Evolutionary conservation across 805 yeast species (phyloP), one percentile per base, ranked within the genome.

Genomic region (Kodamaea leandrae): DNA sequence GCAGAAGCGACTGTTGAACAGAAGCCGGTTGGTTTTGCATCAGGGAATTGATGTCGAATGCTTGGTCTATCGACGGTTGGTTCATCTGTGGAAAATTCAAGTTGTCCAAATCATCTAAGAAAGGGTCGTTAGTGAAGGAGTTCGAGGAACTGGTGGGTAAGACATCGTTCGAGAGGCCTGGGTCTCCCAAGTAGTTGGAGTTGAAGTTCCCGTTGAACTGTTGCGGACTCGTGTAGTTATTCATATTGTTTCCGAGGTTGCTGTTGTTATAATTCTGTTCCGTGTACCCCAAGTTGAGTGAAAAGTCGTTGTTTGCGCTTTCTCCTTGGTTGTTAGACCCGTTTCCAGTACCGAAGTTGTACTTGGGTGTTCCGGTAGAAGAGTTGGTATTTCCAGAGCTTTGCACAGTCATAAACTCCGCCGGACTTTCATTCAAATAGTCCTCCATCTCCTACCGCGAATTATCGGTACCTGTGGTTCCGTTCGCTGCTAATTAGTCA

Each of bases 391-490:
- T n/a, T n/a, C n/a, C n/a, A n/a, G n/a, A n/a, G n/a, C 30, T 37
- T 44, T 29, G 15, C 18, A 42, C 44, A 27, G 14, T 13, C 14
- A n/a, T 14, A 27, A 41, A 48, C 44, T 58, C 63, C 34, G 57
- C 47, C 26, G 66, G 66, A 48, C 66, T 63, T 37, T 63, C 64
- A 34, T 53, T 60, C 41, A 63, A 53, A 46, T 49, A 61, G 43
- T 60, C 61, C 30, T 61, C 66, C 66, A 61, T 28, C 25, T 21
- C 25, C 25, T 21, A 21, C 10, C n/a, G n/a, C n/a, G n/a, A n/a
- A n/a, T n/a, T n/a, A n/a, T n/a, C n/a, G n/a, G n/a, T n/a, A n/a
- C n/a, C n/a, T n/a, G n/a, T n/a, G n/a, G n/a, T n/a, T n/a, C n/a
- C n/a, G n/a, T n/a, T n/a, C n/a, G n/a, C n/a, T n/a, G n/a, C n/a